Evolutionary conservation across 768 basidiomycete species (phyloP).

Genomic region (Boletellus sp.): DNA sequence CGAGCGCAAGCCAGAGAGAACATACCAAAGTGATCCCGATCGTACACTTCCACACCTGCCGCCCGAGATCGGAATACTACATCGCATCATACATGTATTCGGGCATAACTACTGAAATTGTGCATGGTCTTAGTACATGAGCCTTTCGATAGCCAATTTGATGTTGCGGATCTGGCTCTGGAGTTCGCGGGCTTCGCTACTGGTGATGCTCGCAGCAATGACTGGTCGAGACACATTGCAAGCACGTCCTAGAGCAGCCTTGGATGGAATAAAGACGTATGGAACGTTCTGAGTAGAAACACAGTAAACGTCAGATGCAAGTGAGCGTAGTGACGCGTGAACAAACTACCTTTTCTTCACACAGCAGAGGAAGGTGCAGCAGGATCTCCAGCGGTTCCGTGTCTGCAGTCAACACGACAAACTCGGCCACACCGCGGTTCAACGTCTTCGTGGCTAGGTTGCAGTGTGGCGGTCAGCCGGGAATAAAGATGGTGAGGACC

Average conservation of each 20-base stretch:
- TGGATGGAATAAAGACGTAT: conserved; percentile 92
- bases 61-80: neutral
- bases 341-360: conserved; percentile 86
- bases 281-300: conserved; percentile 73
- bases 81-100: conserved; percentile 10
- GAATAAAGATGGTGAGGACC: neutral
- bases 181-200: conserved; percentile 89
- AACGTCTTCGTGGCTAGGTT: conserved; percentile 89
- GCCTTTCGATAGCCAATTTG: conserved; percentile 79
- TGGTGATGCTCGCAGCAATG: conserved; percentile 94
- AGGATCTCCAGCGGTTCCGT: conserved; percentile 98
- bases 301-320: neutral
- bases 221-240: conserved; percentile 95
- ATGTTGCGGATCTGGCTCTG: conserved; percentile 83
- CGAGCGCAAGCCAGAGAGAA: conserved; percentile 87
- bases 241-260: conserved; percentile 92
- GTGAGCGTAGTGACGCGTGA: neutral
- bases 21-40: conserved; percentile 62
- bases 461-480: conserved; percentile 5
- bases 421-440: conserved; percentile 96
- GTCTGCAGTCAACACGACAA: conserved; percentile 94
- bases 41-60: neutral
- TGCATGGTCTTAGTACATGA: conserved; percentile 38
- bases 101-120: conserved; percentile 7
- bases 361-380: conserved; percentile 92